phyloP scores from a whole-genome alignment of 768 basidiomycete species.

The Macrolepiota fuliginosa region DNA sequence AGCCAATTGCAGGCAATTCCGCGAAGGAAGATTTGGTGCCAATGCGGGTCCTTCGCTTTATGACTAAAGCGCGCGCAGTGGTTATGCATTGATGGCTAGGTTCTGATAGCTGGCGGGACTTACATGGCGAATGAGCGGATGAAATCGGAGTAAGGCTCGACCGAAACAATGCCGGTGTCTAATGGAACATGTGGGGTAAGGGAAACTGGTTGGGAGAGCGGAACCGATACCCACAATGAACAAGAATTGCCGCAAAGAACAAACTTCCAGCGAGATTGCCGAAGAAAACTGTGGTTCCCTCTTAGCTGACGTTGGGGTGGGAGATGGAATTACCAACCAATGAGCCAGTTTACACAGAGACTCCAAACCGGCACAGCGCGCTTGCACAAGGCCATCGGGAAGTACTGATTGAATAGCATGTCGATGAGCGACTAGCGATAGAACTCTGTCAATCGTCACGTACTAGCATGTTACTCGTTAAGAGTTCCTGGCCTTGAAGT shows the following conservation, averaged over 20 bases:
- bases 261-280: conserved; percentile 70
- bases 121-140: conserved; percentile 58
- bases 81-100: neutral
- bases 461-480: conserved; percentile 81
- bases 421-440: neutral
- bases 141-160: conserved; percentile 54
- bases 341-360: conserved; percentile 63
- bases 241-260: conserved; percentile 66
- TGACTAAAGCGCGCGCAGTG: conserved; percentile 31
- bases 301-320: neutral
- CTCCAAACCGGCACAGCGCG: conserved; percentile 69
- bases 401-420: conserved; percentile 37
- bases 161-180: conserved; percentile 63
- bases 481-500: conserved; percentile 64
- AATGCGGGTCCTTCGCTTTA: conserved; percentile 62
- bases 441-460: neutral
- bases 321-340: conserved; percentile 40
- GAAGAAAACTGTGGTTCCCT: conserved; percentile 49
- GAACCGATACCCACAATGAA: conserved; percentile 50
- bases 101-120: conserved; percentile 20
- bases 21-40: conserved; percentile 72
- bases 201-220: neutral
- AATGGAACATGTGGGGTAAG: neutral
- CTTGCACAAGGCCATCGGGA: conserved; percentile 67
- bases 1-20: conserved; percentile 81